phyloP scores from a whole-genome alignment of 2,329 filamentous ascomycete species.

The Fusarium nodosum region DNA sequence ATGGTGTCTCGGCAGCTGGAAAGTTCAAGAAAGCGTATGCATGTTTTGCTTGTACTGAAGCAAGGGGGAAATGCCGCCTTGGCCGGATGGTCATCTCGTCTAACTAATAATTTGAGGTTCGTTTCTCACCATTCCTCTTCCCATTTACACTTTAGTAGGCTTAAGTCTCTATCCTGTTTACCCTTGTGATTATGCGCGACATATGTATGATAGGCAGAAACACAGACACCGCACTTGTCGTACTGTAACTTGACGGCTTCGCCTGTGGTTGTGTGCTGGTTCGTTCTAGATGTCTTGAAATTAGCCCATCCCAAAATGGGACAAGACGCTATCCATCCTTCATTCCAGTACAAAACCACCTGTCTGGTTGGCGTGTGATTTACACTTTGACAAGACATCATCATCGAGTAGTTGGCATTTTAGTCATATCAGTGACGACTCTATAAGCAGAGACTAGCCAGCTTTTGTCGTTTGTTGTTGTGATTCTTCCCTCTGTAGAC shows the following conservation, averaged over 20 bases:
- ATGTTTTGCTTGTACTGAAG: neutral
- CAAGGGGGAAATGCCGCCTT: conserved; percentile 7
- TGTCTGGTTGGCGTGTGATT: conserved; percentile 34
- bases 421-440: conserved; percentile 8
- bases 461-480: neutral
- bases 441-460: conserved; percentile 4
- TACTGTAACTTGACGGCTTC: conserved; percentile 5
- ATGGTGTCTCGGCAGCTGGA: neutral
- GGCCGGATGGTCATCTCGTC: conserved; percentile 18
- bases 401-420: conserved; percentile 25
- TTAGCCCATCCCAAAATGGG: conserved; percentile 14
- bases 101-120: conserved; percentile 22
- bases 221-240: neutral
- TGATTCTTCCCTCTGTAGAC: conserved; percentile 9
- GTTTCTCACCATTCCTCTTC: conserved; percentile 22
- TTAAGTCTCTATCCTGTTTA: neutral
- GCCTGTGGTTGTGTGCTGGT: conserved; percentile 17
- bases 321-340: conserved; percentile 20
- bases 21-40: neutral
- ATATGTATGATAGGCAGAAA: neutral
- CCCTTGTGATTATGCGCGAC: neutral
- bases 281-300: conserved; percentile 17
- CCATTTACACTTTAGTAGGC: conserved; percentile 2
- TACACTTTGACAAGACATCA: conserved; percentile 21
- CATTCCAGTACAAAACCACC: conserved; percentile 36